These are phyloP conservation scores for Haplosporangium sp. DNA, from an alignment of 371 early-diverging fungal genomes.

Conservation along the genomic window DNA sequence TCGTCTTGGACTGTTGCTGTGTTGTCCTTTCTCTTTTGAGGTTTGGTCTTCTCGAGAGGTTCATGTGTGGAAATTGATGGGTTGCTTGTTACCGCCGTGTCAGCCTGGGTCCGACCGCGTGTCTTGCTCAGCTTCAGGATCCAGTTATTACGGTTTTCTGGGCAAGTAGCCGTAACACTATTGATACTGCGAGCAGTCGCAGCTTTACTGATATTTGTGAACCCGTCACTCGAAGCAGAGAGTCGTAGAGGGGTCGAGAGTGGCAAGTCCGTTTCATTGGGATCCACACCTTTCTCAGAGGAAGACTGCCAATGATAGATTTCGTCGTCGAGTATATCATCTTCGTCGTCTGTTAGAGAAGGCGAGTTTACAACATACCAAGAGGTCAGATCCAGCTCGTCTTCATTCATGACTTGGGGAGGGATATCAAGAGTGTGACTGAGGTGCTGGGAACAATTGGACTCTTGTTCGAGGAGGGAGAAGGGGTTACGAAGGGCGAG, in stretches of 20 bases:
- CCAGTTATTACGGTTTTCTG: slow-evolving; percentile 26
- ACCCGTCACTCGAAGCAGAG: slow-evolving; percentile 33
- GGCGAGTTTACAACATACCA: slow-evolving; percentile 39
- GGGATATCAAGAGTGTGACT: neutral
- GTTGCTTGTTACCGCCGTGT: neutral
- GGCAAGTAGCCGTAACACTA: slow-evolving; percentile 10
- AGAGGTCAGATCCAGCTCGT: slow-evolving; percentile 28
- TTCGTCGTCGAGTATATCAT: slow-evolving; percentile 20
- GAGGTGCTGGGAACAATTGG: too few species aligned
- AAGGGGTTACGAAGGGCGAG: slow-evolving; percentile 38
- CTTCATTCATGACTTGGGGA: neutral
- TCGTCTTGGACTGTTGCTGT: neutral
- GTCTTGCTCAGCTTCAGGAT: slow-evolving; percentile 36
- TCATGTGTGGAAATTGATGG: neutral
- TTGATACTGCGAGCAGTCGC: slow-evolving; percentile 23
- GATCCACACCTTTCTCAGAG: neutral
- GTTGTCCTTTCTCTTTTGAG: slow-evolving; percentile 15
- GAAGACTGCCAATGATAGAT: slow-evolving; percentile 28
- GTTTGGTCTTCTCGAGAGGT: neutral
- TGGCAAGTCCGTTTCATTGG: neutral
- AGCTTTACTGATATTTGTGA: slow-evolving; percentile 37
- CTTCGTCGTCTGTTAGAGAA: slow-evolving; percentile 14
- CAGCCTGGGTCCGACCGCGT: slow-evolving; percentile 8
- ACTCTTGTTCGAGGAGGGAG: slow-evolving; percentile 37
- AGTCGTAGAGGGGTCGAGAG: slow-evolving; percentile 55